Evolutionary conservation across 192 early-diverging fungal genomes (phyloP).

Genomic region (Dissophora ornata): DNA sequence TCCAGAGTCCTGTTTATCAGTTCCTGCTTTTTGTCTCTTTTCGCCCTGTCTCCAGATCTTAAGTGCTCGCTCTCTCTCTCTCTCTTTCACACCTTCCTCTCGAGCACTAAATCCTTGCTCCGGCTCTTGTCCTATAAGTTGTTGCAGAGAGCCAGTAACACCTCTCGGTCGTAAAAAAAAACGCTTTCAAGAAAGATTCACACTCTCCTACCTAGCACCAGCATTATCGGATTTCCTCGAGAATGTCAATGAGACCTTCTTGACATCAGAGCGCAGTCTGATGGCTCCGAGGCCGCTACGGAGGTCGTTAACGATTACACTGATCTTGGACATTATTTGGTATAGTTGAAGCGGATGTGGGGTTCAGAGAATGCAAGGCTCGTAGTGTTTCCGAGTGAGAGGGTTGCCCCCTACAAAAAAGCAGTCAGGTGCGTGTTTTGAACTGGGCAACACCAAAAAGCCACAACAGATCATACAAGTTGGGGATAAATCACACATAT

Average conservation of each 20-base stretch:
- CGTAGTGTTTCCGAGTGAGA: no score
- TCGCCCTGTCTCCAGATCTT: no score
- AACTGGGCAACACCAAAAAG: background rate
- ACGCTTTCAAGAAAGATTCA: no score
- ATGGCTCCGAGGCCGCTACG: constrained; percentile 62
- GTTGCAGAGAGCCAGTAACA: background rate
- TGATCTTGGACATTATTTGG: constrained; percentile 45
- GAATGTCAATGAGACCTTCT: constrained; percentile 62
- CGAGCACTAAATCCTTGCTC: no score
- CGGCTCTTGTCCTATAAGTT: no score
- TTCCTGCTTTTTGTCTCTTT: background rate
- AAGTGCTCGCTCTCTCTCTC: background rate
- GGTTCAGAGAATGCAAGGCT: no score
- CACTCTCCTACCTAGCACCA: constrained; percentile 59
- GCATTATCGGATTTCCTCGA: constrained; percentile 59
- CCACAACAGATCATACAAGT: background rate
- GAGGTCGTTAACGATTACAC: constrained; percentile 43
- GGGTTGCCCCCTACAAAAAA: background rate
- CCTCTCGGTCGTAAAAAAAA: no score
- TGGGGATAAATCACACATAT: no score
- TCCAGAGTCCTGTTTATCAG: no score
- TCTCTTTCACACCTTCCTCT: background rate
- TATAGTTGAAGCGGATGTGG: no score
- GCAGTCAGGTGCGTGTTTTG: background rate
- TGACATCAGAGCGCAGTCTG: constrained; percentile 55